Evolutionary conservation across 768 basidiomycete genomes (phyloP), one percentile per base, ranked within the genome.

Genomic region (Xerocomus potaroensis): DNA sequence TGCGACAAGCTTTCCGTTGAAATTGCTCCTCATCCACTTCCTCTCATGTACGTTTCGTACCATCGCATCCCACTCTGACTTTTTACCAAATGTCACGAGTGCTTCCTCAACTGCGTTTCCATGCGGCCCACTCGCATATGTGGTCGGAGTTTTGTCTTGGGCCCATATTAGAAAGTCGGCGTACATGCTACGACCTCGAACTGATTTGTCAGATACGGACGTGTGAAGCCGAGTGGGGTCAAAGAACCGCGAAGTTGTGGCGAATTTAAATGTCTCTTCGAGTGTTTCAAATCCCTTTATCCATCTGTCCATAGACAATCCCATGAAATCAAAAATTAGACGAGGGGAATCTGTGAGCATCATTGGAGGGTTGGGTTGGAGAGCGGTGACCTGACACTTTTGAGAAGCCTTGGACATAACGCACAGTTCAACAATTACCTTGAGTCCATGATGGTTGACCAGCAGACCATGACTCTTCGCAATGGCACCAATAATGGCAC

Each of bases 401-500:
- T 76, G 21, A 45, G 43, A 41, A 41, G 27, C 3, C 34, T 11
- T 9, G 18, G 39, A 26, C 33, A n/a, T 39, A 12, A 33, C 15
- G 5, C 23, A 26, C 7, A 26, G 22, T 15, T 43, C 14, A 35
- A 35, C 14, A 19, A 61, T 42, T 33, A 83, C 84, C 72, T 78
- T 83, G 16, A 87, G 60, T 0, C 84, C 86, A 34, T 77, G 71
- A 19, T 63, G 65, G 5, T 78, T 77, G 0, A 83, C 60, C 2
- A 64, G 56, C 3, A 87, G 54, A 3, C 83, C 80, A 38, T 65
- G 65, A 43, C 76, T 76, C 32, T 73, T 71, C 8, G 71, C 75
- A 15, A 87, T 61, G 12, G 82, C 60, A 9, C 79, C 76, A 39
- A 87, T 62, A 14, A 87, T 83, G 77, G 85, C 84, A 0, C 81